A percentile compares a stretch with the other conserved stretches of the same genome.
Evolutionary conservation across 2,329 filamentous ascomycete genomes (phyloP).

Genomic region (Penicillium corylophilum): DNA sequence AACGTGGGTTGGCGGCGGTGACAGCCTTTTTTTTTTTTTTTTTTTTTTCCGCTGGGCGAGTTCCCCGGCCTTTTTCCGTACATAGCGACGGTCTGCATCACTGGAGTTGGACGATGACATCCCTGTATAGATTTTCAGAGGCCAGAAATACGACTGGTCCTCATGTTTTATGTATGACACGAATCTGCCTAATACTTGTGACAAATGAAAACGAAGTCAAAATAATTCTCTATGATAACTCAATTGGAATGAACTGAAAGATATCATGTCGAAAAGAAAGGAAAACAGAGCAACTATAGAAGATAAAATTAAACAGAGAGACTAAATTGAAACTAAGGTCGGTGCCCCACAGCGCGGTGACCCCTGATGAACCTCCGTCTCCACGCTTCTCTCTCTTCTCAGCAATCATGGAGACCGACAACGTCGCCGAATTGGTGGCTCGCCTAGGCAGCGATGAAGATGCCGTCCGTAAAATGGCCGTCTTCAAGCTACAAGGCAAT

Average conservation of each 20-base stretch:
- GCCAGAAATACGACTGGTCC: neutral
- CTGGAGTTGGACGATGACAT: neutral
- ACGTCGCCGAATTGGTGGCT: conserved; percentile 58
- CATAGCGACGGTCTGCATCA: neutral
- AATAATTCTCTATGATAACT: too few species aligned
- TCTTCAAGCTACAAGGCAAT: conserved; percentile 93
- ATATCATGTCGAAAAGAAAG: too few species aligned
- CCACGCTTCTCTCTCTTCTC: conserved; percentile 5
- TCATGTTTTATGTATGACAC: neutral
- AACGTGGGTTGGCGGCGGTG: conserved; percentile 63
- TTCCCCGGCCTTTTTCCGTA: neutral
- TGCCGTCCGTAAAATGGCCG: conserved; percentile 94
- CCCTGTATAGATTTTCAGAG: neutral
- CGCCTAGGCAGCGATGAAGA: conserved; percentile 69
- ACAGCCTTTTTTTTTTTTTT: conserved; percentile 16
- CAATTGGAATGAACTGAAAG: too few species aligned
- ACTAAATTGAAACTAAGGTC: neutral
- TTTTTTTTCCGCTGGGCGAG: neutral
- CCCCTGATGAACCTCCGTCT: conserved; percentile 7
- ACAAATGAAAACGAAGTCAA: neutral
- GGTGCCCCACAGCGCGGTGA: conserved; percentile 12
- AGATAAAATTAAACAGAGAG: neutral
- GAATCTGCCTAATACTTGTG: neutral
- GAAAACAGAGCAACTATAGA: too few species aligned
- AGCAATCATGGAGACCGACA: conserved; percentile 53